Evolutionary conservation across 2,329 filamentous ascomycete genomes (phyloP), one percentile per base, ranked within the genome.

Genomic region (Neofusicoccum cordaticola): DNA sequence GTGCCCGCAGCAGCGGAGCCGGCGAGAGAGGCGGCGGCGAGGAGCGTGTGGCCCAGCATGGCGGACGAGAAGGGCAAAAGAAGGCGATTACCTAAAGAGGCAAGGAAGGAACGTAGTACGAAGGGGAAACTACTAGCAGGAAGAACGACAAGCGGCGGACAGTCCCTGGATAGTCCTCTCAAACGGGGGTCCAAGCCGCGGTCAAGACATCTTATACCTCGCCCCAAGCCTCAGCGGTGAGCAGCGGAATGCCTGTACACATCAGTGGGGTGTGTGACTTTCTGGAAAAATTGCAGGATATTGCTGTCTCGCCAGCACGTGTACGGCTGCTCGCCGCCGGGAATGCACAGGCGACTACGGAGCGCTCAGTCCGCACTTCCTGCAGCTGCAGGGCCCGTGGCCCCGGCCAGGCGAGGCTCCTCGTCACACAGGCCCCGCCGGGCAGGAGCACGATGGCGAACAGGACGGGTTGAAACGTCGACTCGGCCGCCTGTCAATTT

Each of bases 1-100:
- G 80, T 82, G 60, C 82, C 82, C 9, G 53, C 22, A 17, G 41
- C 27, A 15, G 50, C 61, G 42, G 61, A 52, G 61, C 61, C 35
- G 9, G 58, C 58, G 12, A 62, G 37, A 6, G 58, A 15, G 7
- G 45, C 45, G 9, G 44, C 31, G 19, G 47, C 45, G 34, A 62
- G 58, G 12, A 62, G 45, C 3, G 58, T n/a, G 3, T 47, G 58
- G 19, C 58, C 58, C 15, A 62, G n/a, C 58, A 62, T 62, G 17
- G 34, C 17, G 42, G 15, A 12, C 7, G 22, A 15, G 2, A 39
- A 11, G 13, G 37, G 9, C 11, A 47, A 19, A 11, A 35, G 56
- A 47, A 60, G 6, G 41, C 12, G 11, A 45, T 45, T 48, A 13
- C 27, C n/a, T 7, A 35, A 47, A 35, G n/a, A 19, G 15, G 15